Conservation (phyloP, 495 filamentous ascomycete species). For the Talaromyces ruber region DNA sequence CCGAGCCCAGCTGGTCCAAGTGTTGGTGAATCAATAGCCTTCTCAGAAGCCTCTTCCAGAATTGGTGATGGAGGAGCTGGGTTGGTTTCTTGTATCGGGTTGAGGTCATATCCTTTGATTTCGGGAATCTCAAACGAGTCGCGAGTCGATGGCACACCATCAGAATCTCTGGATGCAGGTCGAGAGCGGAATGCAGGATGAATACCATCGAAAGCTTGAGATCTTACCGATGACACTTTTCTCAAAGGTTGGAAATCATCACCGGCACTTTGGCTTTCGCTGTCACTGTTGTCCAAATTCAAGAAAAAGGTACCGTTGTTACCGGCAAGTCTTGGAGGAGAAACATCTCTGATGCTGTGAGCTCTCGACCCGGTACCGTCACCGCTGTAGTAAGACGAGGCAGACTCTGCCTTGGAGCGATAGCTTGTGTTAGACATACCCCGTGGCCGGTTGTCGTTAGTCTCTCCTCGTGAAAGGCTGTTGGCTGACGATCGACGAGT, state of each 20-base stretch:
- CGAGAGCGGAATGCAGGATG: conserved; percentile 22
- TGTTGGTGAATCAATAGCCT: conserved; percentile 68
- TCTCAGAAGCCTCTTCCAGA: conserved; percentile 23
- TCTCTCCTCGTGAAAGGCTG: conserved; percentile 22
- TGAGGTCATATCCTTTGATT: conserved; percentile 34
- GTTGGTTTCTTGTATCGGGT: conserved; percentile 29
- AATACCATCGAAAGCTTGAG: conserved; percentile 19
- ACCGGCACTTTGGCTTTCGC: conserved; percentile 22
- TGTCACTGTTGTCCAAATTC: conserved; percentile 34
- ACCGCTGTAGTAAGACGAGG: conserved; percentile 35
- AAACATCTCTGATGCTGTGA: conserved; percentile 19
- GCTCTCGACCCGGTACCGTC: conserved; percentile 13
- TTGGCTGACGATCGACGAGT: conserved; percentile 25
- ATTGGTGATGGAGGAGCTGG: conserved; percentile 11
- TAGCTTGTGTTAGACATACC: conserved; percentile 34
- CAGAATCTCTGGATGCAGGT: conserved; percentile 6
- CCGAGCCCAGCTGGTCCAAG: conserved; percentile 58
- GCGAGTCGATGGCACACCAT: conserved; percentile 6
- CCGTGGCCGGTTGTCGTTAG: conserved; percentile 22
- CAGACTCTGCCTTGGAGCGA: conserved; percentile 36
- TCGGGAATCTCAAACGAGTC: conserved; percentile 20
- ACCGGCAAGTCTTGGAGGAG: conserved; percentile 16
- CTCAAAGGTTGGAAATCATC: conserved; percentile 18
- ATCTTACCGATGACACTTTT: conserved; percentile 17
- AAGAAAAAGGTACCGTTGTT: conserved; percentile 32